phyloP scores from a whole-genome alignment of 495 filamentous ascomycete species.

The Penicillium waksmanii region DNA sequence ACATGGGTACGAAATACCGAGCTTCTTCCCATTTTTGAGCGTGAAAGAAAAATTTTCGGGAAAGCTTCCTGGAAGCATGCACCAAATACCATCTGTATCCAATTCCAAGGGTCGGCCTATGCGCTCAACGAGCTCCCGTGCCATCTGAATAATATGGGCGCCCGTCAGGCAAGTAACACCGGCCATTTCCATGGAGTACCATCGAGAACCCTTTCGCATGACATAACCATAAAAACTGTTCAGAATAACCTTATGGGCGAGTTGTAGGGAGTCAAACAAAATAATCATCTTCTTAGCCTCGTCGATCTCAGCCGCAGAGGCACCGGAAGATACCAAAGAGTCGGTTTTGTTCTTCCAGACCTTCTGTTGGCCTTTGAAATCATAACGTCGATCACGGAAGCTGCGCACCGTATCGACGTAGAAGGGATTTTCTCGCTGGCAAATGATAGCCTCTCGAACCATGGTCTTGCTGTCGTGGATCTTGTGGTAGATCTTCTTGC shows the following conservation, averaged over 20 bases:
- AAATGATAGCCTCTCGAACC: conserved; percentile 95
- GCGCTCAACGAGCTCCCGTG: conserved; percentile 89
- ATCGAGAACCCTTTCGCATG: conserved; percentile 97
- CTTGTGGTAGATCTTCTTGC: conserved; percentile 99
- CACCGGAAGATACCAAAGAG: conserved; percentile 78
- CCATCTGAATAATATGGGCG: conserved; percentile 97
- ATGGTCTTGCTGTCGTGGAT: conserved; percentile 95
- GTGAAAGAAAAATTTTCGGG: conserved; percentile 97
- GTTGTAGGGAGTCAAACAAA: conserved; percentile 91
- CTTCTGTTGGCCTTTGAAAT: conserved; percentile 98
- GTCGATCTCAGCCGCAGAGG: conserved; percentile 76
- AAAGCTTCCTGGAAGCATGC: conserved; percentile 96
- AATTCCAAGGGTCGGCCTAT: conserved; percentile 93
- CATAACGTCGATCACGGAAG: conserved; percentile 94
- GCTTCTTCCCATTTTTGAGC: conserved; percentile 91
- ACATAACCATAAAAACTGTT: conserved; percentile 99
- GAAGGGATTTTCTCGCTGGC: conserved; percentile 97
- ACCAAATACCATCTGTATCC: conserved; percentile 99
- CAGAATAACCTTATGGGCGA: conserved; percentile 98
- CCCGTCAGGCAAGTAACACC: conserved; percentile 97
- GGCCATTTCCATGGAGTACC: conserved; percentile 99
- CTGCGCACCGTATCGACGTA: conserved; percentile 95
- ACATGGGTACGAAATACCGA: conserved; percentile 95
- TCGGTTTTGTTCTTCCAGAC: conserved; percentile 98
- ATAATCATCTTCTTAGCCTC: conserved; percentile 98